These are phyloP conservation scores for Podospora pseudopauciseta DNA, from an alignment of 495 filamentous ascomycete species.

Conservation along the genomic window DNA sequence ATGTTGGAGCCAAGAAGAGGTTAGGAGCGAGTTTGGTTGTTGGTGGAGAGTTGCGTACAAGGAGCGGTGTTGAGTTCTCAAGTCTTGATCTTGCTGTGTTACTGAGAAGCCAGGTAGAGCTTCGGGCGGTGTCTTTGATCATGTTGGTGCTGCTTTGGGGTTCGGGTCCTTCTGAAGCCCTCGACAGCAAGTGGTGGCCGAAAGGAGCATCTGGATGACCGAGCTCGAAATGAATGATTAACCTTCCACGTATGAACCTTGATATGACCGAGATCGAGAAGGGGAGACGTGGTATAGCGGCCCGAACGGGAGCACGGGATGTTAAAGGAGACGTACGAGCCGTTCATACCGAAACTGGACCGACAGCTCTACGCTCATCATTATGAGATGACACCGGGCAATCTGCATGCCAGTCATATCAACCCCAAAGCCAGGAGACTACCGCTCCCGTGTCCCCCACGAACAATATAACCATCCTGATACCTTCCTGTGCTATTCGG, in stretches of 20 bases:
- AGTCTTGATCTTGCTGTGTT: no score
- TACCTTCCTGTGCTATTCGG: background rate
- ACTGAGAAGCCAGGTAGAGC: no score
- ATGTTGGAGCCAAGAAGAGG: background rate
- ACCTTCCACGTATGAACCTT: background rate
- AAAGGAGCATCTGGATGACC: background rate
- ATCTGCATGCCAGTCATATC: background rate
- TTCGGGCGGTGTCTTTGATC: no score
- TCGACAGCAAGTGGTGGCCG: background rate
- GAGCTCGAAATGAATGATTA: background rate
- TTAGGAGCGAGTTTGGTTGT: background rate
- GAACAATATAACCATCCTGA: background rate
- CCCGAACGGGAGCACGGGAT: background rate
- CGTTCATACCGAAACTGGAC: slow-evolving; percentile 1
- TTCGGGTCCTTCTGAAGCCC: background rate
- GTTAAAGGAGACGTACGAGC: background rate
- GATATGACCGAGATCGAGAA: background rate
- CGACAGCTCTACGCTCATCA: background rate
- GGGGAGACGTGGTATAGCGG: background rate
- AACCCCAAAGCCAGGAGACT: background rate
- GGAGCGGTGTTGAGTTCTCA: background rate
- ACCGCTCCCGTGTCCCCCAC: background rate
- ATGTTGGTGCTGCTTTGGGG: background rate
- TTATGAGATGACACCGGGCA: background rate
- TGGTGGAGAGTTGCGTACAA: background rate